Evolutionary conservation across 2,329 filamentous ascomycete species (phyloP), one percentile per base, ranked within the genome.

Genomic region (Curvularia lunata): DNA sequence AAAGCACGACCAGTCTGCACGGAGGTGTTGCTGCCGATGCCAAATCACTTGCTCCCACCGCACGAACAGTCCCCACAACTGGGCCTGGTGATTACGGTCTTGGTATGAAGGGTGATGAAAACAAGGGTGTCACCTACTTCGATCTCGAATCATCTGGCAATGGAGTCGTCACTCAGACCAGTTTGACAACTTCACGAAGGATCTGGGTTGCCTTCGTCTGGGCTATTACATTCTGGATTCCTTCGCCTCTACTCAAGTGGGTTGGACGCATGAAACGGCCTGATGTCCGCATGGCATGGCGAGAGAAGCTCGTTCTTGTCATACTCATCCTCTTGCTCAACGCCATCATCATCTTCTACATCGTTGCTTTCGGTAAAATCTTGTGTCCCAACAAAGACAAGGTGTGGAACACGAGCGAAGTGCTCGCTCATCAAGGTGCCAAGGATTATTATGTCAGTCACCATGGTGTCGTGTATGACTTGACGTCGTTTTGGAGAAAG

Each of bases 241-340:
- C 95, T 0, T 98, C 94, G 0, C 90, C 91, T 47, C 65, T 91
- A 2, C 86, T 99, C 16, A 85, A 85, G n/a, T 89, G 84, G 58
- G 72, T 98, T 56, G 95, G 95, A 30, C 91, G 94, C 21, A 99
- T 99, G 95, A 96, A 96, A 79, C 88, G 95, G 54, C 95, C 93
- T 1, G 95, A 99, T 78, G 92, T 99, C 8, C 91, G 95, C 25
- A 91, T 97, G 86, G 95, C 95, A 0, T 99, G 95, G 95, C 86
- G 95, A 77, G 95, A 99, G 73, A 99, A 99, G 78, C 50, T 99
- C 10, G 89, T 95, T 0, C 81, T 99, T 10, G 87, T 93, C 46
- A 81, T 91, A 57, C 69, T 97, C 51, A 98, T 99, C 66, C 74
- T 91, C 28, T 69, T 99, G 12, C 78, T 96, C 65, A 99, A 99